phyloP scores from a whole-genome alignment of 169 alveolate species.

The Pseudocohnilembus persalinus region DNA sequence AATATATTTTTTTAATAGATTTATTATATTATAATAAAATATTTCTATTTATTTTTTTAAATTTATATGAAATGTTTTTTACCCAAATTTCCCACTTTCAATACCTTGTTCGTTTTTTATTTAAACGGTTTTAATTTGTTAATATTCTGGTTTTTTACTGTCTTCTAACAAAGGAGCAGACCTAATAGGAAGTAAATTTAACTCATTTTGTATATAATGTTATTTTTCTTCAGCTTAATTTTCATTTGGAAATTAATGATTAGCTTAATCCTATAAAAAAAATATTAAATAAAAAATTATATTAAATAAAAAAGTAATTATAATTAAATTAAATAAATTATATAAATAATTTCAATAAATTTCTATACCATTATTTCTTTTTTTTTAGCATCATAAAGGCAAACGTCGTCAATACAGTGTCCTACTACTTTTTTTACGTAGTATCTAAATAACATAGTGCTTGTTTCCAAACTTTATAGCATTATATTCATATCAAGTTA shows the following conservation, averaged over 20 bases:
- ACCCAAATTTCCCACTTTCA: conserved; percentile 69
- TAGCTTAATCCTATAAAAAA: no score
- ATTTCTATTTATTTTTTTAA: not conserved
- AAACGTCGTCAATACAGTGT: conserved; percentile 67
- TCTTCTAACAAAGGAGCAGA: conserved; percentile 49
- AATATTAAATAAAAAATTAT: no score
- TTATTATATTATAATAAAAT: not conserved
- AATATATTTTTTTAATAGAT: not conserved
- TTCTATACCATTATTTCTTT: conserved; percentile 18
- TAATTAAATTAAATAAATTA: no score
- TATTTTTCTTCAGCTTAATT: conserved; percentile 34
- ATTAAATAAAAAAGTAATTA: no score
- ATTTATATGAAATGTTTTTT: no score
- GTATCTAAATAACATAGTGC: conserved; percentile 24
- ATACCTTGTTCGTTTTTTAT: conserved; percentile 61
- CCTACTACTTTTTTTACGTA: conserved; percentile 36
- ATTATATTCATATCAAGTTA: not conserved
- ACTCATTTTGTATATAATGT: conserved; percentile 13
- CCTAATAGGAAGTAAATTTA: conserved; percentile 26
- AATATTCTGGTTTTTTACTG: conserved; percentile 29
- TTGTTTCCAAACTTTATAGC: not conserved
- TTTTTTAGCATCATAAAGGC: conserved; percentile 45
- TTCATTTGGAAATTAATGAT: no score
- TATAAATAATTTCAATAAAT: conserved; percentile 7
- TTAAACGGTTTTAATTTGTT: conserved; percentile 34